These are phyloP conservation scores for Diaporthe ampelina DNA, from an alignment of 2,329 filamentous ascomycete genomes.

Conservation along the genomic window DNA sequence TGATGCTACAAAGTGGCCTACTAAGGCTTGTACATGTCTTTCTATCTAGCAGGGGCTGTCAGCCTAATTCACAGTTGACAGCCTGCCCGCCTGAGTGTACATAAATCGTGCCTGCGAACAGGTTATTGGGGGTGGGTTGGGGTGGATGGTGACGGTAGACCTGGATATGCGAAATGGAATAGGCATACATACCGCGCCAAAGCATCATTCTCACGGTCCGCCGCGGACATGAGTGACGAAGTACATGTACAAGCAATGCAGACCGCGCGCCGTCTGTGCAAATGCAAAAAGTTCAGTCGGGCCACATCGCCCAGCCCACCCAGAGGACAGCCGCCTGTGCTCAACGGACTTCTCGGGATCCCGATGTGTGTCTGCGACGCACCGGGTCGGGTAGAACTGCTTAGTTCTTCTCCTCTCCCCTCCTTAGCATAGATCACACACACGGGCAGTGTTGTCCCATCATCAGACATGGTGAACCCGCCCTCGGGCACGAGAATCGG, in stretches of 20 bases:
- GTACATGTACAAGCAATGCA: background rate
- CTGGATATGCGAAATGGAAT: constrained; percentile 1
- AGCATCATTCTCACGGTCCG: background rate
- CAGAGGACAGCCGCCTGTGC: background rate
- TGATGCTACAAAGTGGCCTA: background rate
- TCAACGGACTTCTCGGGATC: background rate
- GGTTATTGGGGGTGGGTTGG: background rate
- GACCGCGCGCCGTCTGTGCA: constrained; percentile 1
- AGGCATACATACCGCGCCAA: constrained; percentile 9
- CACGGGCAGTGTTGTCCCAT: constrained; percentile 12
- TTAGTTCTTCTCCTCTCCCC: background rate
- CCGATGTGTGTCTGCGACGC: background rate
- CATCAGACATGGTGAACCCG: constrained; percentile 14
- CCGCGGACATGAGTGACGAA: background rate
- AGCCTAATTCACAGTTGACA: background rate
- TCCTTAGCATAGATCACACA: constrained; percentile 7
- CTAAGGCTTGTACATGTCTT: constrained; percentile 13
- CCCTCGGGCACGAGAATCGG: constrained; percentile 1
- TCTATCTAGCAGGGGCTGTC: background rate
- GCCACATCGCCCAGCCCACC: background rate
- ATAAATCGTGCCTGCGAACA: constrained; percentile 1
- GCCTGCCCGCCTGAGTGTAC: constrained; percentile 16
- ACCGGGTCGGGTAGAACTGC: background rate
- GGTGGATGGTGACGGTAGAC: background rate
- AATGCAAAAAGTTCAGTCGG: constrained; percentile 6